These are phyloP conservation scores for Neurospora tetraspora DNA, from an alignment of 495 filamentous ascomycete species.

Conservation along the genomic window DNA sequence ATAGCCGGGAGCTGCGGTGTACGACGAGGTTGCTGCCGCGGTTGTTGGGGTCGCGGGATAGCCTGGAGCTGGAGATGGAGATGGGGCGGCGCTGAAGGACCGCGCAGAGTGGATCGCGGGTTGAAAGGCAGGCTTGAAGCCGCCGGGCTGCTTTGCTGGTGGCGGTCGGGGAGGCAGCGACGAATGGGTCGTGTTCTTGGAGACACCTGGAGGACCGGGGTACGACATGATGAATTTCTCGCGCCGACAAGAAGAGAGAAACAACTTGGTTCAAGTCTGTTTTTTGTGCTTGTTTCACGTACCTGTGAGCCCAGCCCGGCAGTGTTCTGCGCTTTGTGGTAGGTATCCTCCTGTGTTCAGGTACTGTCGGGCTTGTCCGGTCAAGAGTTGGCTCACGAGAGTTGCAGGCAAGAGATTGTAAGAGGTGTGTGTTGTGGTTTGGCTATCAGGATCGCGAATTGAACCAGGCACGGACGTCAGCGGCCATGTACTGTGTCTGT, in stretches of 20 bases:
- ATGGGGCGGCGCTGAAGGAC: conserved; percentile 12
- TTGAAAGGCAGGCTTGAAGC: conserved; percentile 52
- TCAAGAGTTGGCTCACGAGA: conserved; percentile 16
- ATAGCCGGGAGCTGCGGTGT: conserved; percentile 15
- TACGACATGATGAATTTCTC: conserved; percentile 89
- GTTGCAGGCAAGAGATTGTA: conserved; percentile 1
- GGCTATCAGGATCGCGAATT: not conserved
- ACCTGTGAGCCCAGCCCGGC: conserved; percentile 33
- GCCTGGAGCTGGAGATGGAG: conserved; percentile 10
- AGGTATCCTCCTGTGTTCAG: not conserved
- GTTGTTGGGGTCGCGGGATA: conserved; percentile 17
- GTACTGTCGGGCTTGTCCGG: not conserved
- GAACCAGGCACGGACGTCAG: not conserved
- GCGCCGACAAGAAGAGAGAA: conserved; percentile 24
- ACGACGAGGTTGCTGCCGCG: conserved; percentile 6
- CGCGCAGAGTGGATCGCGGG: conserved; percentile 9
- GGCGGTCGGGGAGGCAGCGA: conserved; percentile 81
- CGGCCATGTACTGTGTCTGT: too few relatives aligned
- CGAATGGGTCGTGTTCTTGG: conserved; percentile 42
- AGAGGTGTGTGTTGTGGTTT: not conserved
- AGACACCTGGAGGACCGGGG: conserved; percentile 83
- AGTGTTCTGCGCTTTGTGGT: not conserved
- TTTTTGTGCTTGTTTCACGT: conserved; percentile 30
- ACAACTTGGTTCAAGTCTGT: conserved; percentile 10
- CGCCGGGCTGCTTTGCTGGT: conserved; percentile 46